Percentiles rank a stretch among this genome's conserved stretches.
Conservation (phyloP, 495 filamentous ascomycete genomes). For the Neurospora sp. region DNA sequence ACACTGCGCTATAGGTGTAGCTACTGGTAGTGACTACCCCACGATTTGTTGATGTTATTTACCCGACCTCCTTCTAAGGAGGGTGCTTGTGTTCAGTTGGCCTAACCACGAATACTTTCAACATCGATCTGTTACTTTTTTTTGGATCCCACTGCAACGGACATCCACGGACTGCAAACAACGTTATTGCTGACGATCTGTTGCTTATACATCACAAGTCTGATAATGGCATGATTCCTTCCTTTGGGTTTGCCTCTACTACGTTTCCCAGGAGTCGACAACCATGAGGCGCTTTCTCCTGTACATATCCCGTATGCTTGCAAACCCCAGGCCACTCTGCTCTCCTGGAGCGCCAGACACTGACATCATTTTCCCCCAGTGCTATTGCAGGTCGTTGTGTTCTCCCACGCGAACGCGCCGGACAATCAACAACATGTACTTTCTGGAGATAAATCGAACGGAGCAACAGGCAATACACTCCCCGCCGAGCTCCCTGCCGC, state of each 20-base stretch:
- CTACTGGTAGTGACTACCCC: neutral
- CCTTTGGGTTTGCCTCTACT: neutral
- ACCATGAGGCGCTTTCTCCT: conserved; percentile 33
- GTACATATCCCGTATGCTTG: conserved; percentile 32
- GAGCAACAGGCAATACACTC: conserved; percentile 16
- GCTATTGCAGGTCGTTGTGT: conserved; percentile 36
- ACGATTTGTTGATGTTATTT: neutral
- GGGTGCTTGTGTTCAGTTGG: neutral
- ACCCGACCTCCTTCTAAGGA: neutral
- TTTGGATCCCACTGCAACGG: neutral
- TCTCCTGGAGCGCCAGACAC: conserved; percentile 6
- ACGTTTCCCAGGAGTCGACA: conserved; percentile 12
- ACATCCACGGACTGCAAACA: neutral
- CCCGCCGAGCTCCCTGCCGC: conserved; percentile 19
- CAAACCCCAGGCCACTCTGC: neutral
- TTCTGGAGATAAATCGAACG: conserved; percentile 11
- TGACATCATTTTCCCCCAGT: conserved; percentile 19
- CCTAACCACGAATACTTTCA: neutral
- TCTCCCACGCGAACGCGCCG: conserved; percentile 23
- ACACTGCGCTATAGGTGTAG: neutral
- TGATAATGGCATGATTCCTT: neutral
- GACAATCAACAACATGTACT: conserved; percentile 25
- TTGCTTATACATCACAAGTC: neutral
- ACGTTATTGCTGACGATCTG: neutral
- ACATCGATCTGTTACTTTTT: neutral